These are phyloP conservation scores for Hordeum marinum DNA, from an alignment of 176 grass and related monocot genomes.

Conservation along the genomic window DNA sequence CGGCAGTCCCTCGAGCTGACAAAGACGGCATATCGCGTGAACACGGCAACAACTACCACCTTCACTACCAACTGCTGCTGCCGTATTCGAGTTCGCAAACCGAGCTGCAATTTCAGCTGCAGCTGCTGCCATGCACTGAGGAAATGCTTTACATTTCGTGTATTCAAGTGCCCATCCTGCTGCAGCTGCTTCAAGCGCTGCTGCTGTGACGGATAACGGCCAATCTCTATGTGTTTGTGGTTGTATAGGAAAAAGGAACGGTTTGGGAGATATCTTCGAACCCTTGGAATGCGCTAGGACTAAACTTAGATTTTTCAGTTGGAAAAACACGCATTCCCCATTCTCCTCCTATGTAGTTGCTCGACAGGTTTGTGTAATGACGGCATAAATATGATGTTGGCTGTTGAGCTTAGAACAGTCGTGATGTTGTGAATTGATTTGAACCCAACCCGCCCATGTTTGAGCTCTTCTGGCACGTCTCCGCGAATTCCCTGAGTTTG, in stretches of 20 bases:
- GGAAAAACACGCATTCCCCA: slow-evolving; percentile 10
- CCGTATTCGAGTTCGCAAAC: slow-evolving; percentile 61
- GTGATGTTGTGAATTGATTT: slow-evolving; percentile 1
- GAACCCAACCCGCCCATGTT: neutral
- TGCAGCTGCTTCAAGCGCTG: slow-evolving; percentile 48
- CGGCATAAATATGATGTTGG: neutral
- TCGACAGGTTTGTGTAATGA: slow-evolving; percentile 24
- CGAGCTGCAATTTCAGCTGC: slow-evolving; percentile 41
- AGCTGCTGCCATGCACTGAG: slow-evolving; percentile 20
- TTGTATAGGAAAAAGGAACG: slow-evolving; percentile 35
- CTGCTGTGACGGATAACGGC: slow-evolving; percentile 25
- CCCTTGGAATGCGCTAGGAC: slow-evolving; percentile 39
- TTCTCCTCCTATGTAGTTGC: slow-evolving; percentile 17
- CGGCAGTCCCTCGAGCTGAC: slow-evolving; percentile 45
- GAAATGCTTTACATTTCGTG: neutral
- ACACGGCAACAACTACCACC: slow-evolving; percentile 54
- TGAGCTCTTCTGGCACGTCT: neutral
- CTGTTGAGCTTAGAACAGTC: slow-evolving; percentile 25
- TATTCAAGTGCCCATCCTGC: slow-evolving; percentile 21
- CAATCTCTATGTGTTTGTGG: neutral
- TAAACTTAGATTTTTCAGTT: slow-evolving; percentile 36
- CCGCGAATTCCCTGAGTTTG: neutral
- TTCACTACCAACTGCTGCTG: slow-evolving; percentile 88
- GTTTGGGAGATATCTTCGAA: slow-evolving; percentile 37
- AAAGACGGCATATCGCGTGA: slow-evolving; percentile 18